A percentile compares a stretch with the other conserved stretches of the same genome.
Conservation (phyloP, 2,329 filamentous ascomycete genomes). For the Alternaria atra region DNA sequence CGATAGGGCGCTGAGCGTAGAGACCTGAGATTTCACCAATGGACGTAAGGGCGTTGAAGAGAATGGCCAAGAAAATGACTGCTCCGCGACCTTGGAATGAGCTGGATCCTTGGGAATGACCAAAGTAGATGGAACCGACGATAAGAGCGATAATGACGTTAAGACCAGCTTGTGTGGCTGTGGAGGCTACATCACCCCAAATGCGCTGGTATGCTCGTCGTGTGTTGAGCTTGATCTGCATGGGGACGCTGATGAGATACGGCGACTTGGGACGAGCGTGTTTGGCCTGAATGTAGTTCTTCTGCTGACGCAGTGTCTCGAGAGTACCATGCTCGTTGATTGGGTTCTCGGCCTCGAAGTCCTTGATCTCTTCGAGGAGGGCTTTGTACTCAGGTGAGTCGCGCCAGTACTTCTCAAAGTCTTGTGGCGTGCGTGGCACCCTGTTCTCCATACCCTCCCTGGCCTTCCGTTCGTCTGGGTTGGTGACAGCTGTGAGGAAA, state of each 20-base stretch:
- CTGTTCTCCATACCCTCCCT: conserved; percentile 54
- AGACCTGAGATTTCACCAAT: conserved; percentile 64
- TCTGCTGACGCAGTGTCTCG: conserved; percentile 53
- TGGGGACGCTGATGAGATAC: conserved; percentile 65
- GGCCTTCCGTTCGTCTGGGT: conserved; percentile 55
- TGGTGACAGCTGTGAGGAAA: conserved; percentile 78
- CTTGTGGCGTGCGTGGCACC: conserved; percentile 59
- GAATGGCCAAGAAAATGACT: conserved; percentile 67
- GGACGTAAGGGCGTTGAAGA: conserved; percentile 67
- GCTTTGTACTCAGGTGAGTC: conserved; percentile 58
- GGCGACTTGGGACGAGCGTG: conserved; percentile 64
- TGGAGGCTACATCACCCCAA: conserved; percentile 44
- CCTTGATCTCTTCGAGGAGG: conserved; percentile 59
- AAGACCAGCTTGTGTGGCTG: conserved; percentile 51
- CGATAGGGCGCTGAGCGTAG: conserved; percentile 86
- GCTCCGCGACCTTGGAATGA: conserved; percentile 66
- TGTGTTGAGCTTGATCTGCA: conserved; percentile 50
- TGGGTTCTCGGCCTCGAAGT: conserved; percentile 59
- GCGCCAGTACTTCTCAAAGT: conserved; percentile 62
- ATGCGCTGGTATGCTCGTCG: conserved; percentile 47
- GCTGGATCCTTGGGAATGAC: conserved; percentile 59
- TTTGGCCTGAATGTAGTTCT: conserved; percentile 62
- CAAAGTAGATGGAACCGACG: conserved; percentile 69
- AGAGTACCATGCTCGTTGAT: conserved; percentile 51
- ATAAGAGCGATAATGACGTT: conserved; percentile 68